Percentiles rank a stretch among this genome's conserved stretches.
Conservation (phyloP, 2,329 filamentous ascomycete species). For the Fusarium poae region DNA sequence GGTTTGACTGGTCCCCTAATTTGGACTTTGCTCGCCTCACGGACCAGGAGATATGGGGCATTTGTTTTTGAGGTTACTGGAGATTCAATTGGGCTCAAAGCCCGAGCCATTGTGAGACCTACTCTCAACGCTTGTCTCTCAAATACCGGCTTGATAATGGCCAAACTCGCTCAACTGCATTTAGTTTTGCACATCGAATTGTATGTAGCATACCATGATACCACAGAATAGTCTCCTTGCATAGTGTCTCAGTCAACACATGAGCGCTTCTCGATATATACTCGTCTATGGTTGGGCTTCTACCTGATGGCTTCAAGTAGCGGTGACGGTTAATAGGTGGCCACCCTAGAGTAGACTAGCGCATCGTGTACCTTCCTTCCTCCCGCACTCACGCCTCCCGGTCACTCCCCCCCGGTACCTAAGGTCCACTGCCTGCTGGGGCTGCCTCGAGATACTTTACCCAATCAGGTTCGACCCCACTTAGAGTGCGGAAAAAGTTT, state of each 20-base stretch:
- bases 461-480: conserved; percentile 47
- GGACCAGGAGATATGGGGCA: conserved; percentile 37
- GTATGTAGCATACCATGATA: conserved; percentile 3
- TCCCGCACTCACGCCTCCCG: conserved; percentile 31
- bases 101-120: conserved; percentile 24
- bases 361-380: conserved; percentile 24
- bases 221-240: conserved; percentile 33
- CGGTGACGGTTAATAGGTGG: conserved; percentile 48
- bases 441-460: conserved; percentile 29
- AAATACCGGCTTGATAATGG: background rate
- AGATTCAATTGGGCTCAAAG: conserved; percentile 22
- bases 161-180: conserved; percentile 6
- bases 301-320: conserved; percentile 45
- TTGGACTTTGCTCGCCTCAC: conserved; percentile 38
- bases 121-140: conserved; percentile 6
- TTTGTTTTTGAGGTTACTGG: conserved; percentile 20
- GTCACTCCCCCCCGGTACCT: conserved; percentile 31
- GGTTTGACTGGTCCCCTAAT: conserved; percentile 40
- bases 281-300: conserved; percentile 33
- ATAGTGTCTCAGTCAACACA: conserved; percentile 42
- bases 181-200: conserved; percentile 2
- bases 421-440: background rate
- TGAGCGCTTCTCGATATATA: conserved; percentile 18
- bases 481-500: conserved; percentile 48
- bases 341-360: conserved; percentile 36